Evolutionary conservation across 2,329 filamentous ascomycete genomes (phyloP).

Genomic region (Ustilaginoidea virens): DNA sequence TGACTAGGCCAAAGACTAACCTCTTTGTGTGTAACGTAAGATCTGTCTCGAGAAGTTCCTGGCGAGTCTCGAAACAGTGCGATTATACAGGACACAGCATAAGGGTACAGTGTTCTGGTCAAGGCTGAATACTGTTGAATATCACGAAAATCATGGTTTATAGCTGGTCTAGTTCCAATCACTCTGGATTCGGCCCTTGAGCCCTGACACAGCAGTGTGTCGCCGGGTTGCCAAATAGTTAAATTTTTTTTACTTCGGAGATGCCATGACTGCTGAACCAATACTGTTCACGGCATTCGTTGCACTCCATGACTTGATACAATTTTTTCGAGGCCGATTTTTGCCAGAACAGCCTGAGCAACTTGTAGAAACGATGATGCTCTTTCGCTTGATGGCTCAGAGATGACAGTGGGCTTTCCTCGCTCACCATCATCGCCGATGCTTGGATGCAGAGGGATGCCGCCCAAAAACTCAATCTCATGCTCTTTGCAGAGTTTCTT

Average conservation of each 20-base stretch:
- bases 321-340: constrained; percentile 21
- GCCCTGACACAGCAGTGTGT: no score
- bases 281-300: background rate
- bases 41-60: background rate
- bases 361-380: constrained; percentile 58
- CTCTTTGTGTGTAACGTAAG: constrained; percentile 8
- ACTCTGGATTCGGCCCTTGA: no score
- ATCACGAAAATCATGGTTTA: background rate
- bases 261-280: constrained; percentile 1
- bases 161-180: no score
- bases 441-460: constrained; percentile 72
- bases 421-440: constrained; percentile 80
- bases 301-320: background rate
- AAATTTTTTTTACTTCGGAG: background rate
- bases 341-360: constrained; percentile 37
- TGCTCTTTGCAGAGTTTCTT: constrained; percentile 54
- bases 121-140: background rate
- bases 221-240: no score
- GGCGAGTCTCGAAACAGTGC: constrained; percentile 5
- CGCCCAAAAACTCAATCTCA: constrained; percentile 65
- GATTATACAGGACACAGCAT: constrained; percentile 3
- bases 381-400: constrained; percentile 62
- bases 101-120: background rate
- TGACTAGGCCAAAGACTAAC: constrained; percentile 27
- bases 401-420: constrained; percentile 80